Conservation (phyloP, 768 basidiomycete genomes). For the Leucogyrophana mollusca region DNA sequence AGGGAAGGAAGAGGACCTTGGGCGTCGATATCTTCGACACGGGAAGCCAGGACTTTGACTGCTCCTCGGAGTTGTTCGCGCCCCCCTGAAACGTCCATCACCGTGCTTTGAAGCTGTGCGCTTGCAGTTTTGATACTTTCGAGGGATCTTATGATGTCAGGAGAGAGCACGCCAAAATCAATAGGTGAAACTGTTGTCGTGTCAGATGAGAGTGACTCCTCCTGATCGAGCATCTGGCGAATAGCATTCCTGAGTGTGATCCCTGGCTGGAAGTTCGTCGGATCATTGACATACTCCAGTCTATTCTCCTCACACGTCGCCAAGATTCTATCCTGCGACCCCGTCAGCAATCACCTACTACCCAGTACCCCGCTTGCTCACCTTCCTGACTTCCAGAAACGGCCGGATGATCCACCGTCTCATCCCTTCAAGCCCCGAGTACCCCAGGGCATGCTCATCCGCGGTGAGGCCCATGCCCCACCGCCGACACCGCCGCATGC, state of each 20-base stretch:
- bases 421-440: conserved; percentile 58
- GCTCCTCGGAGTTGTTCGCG: conserved; percentile 37
- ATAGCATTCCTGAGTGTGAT: conserved; percentile 73
- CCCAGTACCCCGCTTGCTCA: conserved; percentile 22
- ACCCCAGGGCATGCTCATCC: conserved; percentile 31
- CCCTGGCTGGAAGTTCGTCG: conserved; percentile 73
- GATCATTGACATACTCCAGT: conserved; percentile 62
- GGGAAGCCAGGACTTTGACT: conserved; percentile 33
- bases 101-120: conserved; percentile 25
- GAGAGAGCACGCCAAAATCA: conserved; percentile 9
- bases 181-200: not conserved
- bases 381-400: conserved; percentile 67
- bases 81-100: conserved; percentile 32
- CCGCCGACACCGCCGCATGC: conserved; percentile 65
- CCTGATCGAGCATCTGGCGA: conserved; percentile 41
- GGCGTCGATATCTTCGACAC: conserved; percentile 40
- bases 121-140: conserved; percentile 30
- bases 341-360: conserved; percentile 3
- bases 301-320: conserved; percentile 69
- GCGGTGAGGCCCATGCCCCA: conserved; percentile 72
- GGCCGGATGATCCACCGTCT: conserved; percentile 70
- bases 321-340: conserved; percentile 69
- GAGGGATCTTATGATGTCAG: conserved; percentile 32
- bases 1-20: conserved; percentile 36
- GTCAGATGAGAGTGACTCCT: conserved; percentile 2